Evolutionary conservation across 75 land plant species (phyloP).

Genomic region (Selaginella tamariscina): DNA sequence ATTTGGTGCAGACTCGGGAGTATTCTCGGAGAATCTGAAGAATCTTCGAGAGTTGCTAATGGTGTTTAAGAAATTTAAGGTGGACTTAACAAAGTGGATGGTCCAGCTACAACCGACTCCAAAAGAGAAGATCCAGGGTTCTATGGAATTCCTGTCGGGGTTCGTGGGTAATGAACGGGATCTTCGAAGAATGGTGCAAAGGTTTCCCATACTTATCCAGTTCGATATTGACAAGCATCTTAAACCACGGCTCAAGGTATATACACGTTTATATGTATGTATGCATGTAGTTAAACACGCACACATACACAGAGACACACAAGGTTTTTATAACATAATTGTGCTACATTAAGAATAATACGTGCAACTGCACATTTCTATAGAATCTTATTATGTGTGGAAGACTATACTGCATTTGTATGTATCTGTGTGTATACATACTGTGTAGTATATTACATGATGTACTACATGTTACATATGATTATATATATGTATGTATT

Average conservation of each 20-base stretch:
- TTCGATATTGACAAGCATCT: background rate
- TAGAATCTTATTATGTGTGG: too few species aligned
- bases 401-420: too few species aligned
- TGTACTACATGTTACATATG: too few species aligned
- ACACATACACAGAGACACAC: too few species aligned
- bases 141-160: background rate
- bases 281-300: too few species aligned
- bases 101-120: background rate
- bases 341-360: too few species aligned
- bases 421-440: too few species aligned
- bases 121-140: background rate
- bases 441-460: too few species aligned
- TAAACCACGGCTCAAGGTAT: background rate
- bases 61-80: background rate
- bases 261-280: too few species aligned
- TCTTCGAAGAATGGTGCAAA: background rate
- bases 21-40: background rate
- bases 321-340: too few species aligned
- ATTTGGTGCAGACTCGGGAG: background rate
- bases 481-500: too few species aligned
- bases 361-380: too few species aligned
- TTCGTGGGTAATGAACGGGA: background rate
- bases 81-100: background rate
- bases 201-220: background rate
- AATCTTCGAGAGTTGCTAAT: background rate